Base-by-base conservation (phyloP, 2,329 filamentous ascomycete species). In the Colletotrichum gloeosporioides region DNA sequence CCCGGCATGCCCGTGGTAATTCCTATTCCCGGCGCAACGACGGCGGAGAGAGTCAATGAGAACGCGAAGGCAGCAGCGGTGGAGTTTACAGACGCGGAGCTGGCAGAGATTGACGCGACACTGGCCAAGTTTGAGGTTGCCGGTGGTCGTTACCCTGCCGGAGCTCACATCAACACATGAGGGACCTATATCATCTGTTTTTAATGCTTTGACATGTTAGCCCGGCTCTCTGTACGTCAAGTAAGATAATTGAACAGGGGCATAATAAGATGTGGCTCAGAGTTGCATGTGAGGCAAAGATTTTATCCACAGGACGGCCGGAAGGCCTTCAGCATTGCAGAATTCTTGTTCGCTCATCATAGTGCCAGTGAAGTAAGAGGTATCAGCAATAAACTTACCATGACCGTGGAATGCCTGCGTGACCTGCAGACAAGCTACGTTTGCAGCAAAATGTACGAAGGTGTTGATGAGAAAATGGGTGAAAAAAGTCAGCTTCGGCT, bases 1-100 rank as follows among this genome's bases (percentile, higher is more conserved):
- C 86, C 89, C 8, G 91, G 89, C 53, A 88, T 90, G 87, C 90
- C 90, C 27, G 82, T 80, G 18, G 90, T 94, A 77, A 90, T 95
- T 67, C 92, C 93, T 8, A 94, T 95, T 76, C 93, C 93, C 0
- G 93, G 93, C 4, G 90, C 93, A 10, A 91, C 90, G 1, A 91
- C 87, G 6, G 85, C 84, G 12, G 87, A 85, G 49, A 87, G 92
- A 27, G 87, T 94, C 13, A 79, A 85, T n/a, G 93, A 94, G 86
- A 95, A 95, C 79, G 83, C 87, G 36, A 88, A 86, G 75, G 78
- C 85, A 44, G 84, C 92, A 7, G 83, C 85, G 44, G 84, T 92
- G 7, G 84, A 88, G 2, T 81, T 93, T 62, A 88, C 84, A 2
- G 85, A 87, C 4, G 86, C 86, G 6, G 91, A 93, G 77, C 80